A percentile compares a stretch with the other conserved stretches of the same genome.
phyloP scores from a whole-genome alignment of 371 early-diverging fungal species.

The Apophysomyces trapeziformis region DNA sequence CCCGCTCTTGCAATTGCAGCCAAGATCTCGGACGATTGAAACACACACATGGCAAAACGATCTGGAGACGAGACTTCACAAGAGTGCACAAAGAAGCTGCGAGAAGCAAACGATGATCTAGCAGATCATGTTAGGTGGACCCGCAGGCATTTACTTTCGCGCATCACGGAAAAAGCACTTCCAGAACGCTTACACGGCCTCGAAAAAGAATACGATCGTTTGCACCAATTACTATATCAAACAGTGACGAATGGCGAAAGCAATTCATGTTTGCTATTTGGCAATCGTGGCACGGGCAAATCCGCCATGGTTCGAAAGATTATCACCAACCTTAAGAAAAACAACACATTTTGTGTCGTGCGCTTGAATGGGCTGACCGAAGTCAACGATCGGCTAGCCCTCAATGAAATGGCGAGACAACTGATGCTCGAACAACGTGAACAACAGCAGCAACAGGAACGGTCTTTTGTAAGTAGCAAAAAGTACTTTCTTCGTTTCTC shows the following conservation, averaged over 20 bases:
- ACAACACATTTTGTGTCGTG: conserved; percentile 66
- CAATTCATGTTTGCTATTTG: conserved; percentile 77
- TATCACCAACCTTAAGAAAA: conserved; percentile 40
- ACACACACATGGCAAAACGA: not conserved
- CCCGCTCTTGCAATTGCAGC: too few relatives aligned
- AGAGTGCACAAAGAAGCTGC: not conserved
- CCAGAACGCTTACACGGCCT: conserved; percentile 58
- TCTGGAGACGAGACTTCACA: not conserved
- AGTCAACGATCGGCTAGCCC: conserved; percentile 79
- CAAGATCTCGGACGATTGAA: too few relatives aligned
- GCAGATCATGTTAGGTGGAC: conserved; percentile 17
- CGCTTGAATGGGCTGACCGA: conserved; percentile 83
- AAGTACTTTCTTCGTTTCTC: not conserved
- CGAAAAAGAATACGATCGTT: conserved; percentile 63
- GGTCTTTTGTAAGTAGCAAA: conserved; percentile 35
- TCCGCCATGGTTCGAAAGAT: conserved; percentile 46
- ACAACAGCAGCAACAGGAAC: conserved; percentile 18
- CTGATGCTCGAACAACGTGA: conserved; percentile 49
- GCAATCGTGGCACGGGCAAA: conserved; percentile 81
- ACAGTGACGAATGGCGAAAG: conserved; percentile 73
- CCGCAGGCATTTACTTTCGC: conserved; percentile 31
- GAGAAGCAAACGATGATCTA: not conserved
- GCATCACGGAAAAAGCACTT: conserved; percentile 47
- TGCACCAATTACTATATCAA: conserved; percentile 57
- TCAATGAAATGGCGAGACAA: conserved; percentile 84